phyloP scores from a whole-genome alignment of 1,139 yeast species.

The Blastobotrys raffinosifermentans region DNA sequence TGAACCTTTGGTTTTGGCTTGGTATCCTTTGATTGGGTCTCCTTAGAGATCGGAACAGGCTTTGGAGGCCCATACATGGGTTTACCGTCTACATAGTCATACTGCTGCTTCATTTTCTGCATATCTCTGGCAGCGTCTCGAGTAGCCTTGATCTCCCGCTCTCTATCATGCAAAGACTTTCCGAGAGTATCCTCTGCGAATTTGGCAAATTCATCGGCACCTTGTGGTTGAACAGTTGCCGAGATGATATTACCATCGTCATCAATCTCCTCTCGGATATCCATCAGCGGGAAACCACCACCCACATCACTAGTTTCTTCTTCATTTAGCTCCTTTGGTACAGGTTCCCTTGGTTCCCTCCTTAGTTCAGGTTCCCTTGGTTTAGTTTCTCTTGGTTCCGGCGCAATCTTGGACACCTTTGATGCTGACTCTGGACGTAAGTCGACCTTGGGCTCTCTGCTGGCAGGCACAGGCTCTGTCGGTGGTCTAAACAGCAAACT shows the following conservation, averaged over 20 bases:
- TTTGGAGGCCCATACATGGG: not conserved
- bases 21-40: no score
- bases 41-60: no score
- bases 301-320: no score
- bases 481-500: no score
- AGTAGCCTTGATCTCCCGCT: not conserved
- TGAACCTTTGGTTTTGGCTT: no score
- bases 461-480: no score
- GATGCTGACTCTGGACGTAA: no score
- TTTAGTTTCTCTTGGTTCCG: not conserved
- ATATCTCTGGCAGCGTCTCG: no score
- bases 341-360: constrained; percentile 14
- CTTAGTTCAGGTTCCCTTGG: no score
- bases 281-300: constrained; percentile 67
- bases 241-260: constrained; percentile 63
- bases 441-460: no score
- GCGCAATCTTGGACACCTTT: no score
- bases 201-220: constrained; percentile 21
- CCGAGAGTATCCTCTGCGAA: constrained; percentile 6
- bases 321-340: no score
- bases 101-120: not conserved
- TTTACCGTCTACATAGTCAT: not conserved
- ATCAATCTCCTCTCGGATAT: constrained; percentile 78
- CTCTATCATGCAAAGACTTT: not conserved
- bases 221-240: constrained; percentile 24